Evolutionary conservation across 352 stramenopile genomes (phyloP).

Genomic region (Thraustochytrium sp.): DNA sequence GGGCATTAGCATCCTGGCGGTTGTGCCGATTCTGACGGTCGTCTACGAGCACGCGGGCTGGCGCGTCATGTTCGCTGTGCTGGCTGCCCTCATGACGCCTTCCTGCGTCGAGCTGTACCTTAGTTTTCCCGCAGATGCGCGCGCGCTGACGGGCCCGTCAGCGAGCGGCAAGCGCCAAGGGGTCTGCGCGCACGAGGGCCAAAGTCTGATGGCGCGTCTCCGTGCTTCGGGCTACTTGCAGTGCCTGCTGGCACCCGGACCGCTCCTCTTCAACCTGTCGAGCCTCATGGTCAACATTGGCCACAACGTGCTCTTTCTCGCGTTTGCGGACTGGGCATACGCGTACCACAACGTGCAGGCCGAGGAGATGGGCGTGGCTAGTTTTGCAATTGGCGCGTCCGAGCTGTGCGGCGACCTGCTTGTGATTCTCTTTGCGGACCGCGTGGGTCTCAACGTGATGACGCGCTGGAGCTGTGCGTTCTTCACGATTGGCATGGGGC

Average conservation of each 20-base stretch:
- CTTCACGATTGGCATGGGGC: not conserved
- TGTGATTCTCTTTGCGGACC: not conserved
- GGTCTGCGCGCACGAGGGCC: not conserved
- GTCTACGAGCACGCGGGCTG: slow-evolving; percentile 4
- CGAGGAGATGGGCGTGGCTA: not conserved
- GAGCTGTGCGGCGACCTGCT: not conserved
- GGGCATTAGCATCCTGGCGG: not conserved
- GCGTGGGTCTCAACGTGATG: not conserved
- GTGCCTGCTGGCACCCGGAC: not conserved
- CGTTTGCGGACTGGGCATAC: not conserved
- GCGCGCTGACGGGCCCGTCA: not conserved
- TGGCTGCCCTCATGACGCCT: not conserved
- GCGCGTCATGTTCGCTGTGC: slow-evolving; percentile 1
- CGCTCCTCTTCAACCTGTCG: slow-evolving; percentile 23
- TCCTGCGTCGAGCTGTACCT: not conserved
- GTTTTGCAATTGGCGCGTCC: not conserved
- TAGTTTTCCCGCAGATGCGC: slow-evolving; percentile 4
- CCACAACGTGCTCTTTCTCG: slow-evolving; percentile 29
- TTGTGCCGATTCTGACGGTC: slow-evolving; percentile 6
- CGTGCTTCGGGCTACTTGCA: not conserved
- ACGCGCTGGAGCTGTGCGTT: not conserved
- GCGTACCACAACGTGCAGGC: not conserved
- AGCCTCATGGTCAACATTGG: not conserved
- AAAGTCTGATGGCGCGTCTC: not conserved
- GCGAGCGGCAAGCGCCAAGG: not conserved